Percentiles rank a stretch among this genome's conserved stretches.
phyloP scores from a whole-genome alignment of 345 rosid species.

The Salix udensis region DNA sequence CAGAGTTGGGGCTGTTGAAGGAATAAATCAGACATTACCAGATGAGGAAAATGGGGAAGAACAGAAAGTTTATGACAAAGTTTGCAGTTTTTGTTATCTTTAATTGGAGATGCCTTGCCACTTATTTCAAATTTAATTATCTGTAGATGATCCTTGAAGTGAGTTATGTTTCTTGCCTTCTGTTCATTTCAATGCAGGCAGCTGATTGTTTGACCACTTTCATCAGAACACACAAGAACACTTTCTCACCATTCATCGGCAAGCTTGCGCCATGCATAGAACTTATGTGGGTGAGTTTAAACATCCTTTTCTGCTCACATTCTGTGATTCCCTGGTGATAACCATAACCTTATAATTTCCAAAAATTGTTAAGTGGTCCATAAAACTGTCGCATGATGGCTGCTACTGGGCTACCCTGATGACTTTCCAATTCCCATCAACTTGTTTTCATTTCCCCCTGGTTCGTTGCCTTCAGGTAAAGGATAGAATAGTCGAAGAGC shows the following conservation, averaged over 20 bases:
- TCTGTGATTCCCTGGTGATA: neutral
- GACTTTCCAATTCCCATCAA: neutral
- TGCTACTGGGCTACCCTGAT: neutral
- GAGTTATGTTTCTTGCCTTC: neutral
- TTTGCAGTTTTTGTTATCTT: neutral
- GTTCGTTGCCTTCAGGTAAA: neutral
- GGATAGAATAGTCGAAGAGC: neutral
- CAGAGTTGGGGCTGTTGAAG: neutral
- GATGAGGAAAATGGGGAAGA: neutral
- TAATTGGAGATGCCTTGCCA: neutral
- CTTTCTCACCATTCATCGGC: slow-evolving; percentile 8
- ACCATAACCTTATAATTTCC: too few species aligned
- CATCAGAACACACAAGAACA: slow-evolving; percentile 1
- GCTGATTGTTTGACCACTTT: slow-evolving; percentile 8
- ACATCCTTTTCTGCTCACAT: neutral
- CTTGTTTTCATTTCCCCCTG: neutral
- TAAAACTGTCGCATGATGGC: neutral
- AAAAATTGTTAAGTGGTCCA: neutral
- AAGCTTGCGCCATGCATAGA: neutral
- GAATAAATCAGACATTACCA: neutral
- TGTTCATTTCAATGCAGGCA: slow-evolving; percentile 2
- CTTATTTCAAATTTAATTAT: neutral
- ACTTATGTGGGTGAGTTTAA: slow-evolving; percentile 13
- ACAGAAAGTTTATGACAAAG: slow-evolving; percentile 6
- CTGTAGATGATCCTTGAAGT: neutral